Base-by-base conservation (phyloP, 305 asterid species). In the Caryopteris hybrid region DNA sequence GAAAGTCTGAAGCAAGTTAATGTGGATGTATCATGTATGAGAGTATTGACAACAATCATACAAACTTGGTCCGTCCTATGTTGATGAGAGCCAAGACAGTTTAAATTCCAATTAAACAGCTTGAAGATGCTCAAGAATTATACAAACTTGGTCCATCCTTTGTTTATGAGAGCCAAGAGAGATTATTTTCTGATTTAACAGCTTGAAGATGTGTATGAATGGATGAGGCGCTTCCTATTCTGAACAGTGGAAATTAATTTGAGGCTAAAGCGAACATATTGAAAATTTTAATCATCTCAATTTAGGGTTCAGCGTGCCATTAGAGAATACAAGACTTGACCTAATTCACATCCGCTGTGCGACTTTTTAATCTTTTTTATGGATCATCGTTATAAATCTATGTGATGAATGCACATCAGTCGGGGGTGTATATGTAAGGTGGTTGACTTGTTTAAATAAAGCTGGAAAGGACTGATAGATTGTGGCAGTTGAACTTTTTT, bases 391-490 rank as follows among this genome's bases (percentile, higher is more conserved):
- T 64, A 48, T 36, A 22, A 8, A 13, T 21, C 18, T 47, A 25
- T 8, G 34, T 46, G 69, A 21, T 17, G 31, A 59, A 31, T 63
- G 51, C 63, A 53, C 59, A 59, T n/a, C 59, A 63, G 56, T 16
- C 64, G 18, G 23, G 25, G 43, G 20, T 34, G 22, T 38, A 42
- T 53, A 48, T 34, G 23, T 29, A 61, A 36, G 52, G 4, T 25
- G 48, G 46, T 3, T 16, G 31, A 36, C 34, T 46, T 56, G 18
- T 54, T 54, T n/a, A 47, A 45, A 50, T 51, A 76, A 51, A 64
- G 59, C 76, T 51, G 41, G 68, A 62, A 52, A 65, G 22, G 47
- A 41, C 25, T 50, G n/a, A 16, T 56, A 18, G 12, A 53, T 60
- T 29, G 54, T 20, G 34, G 39, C 21, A 43, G 52, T 59, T 58